A percentile compares a stretch with the other conserved stretches of the same genome.
phyloP scores from a whole-genome alignment of 768 basidiomycete genomes.

The Mycena belliarum region DNA sequence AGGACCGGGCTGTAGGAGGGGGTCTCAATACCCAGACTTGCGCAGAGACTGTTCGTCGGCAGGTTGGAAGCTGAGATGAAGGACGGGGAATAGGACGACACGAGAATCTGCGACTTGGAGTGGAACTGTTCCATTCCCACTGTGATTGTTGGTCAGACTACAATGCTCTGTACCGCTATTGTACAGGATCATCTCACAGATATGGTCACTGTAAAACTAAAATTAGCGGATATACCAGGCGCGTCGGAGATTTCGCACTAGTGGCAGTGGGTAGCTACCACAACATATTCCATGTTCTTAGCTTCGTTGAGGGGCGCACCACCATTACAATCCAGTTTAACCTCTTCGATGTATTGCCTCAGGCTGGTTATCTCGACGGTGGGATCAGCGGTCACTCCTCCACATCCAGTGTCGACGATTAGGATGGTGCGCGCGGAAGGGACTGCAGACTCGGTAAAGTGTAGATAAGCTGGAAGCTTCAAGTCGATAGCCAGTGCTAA shows the following conservation, averaged over 20 bases:
- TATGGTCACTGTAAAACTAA: too few relatives aligned
- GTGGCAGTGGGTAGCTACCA: conserved; percentile 55
- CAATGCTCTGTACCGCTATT: too few relatives aligned
- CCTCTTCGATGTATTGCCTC: conserved; percentile 51
- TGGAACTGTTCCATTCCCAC: conserved; percentile 52
- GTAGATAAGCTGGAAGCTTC: too few relatives aligned
- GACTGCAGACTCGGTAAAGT: conserved; percentile 17
- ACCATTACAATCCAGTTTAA: conserved; percentile 42
- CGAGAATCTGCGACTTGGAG: conserved; percentile 46
- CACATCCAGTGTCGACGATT: conserved; percentile 57
- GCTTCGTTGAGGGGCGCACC: conserved; percentile 44
- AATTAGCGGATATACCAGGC: too few relatives aligned
- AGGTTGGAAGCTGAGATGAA: conserved; percentile 45
- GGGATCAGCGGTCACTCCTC: conserved; percentile 44
- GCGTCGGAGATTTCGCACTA: too few relatives aligned
- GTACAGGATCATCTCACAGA: conserved; percentile 41
- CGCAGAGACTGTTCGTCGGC: conserved; percentile 48
- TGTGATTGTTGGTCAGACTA: conserved; percentile 16
- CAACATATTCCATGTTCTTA: conserved; percentile 43
- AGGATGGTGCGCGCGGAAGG: conserved; percentile 42
- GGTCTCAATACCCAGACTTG: conserved; percentile 37
- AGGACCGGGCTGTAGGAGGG: conserved; percentile 49
- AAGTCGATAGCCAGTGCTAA: too few relatives aligned
- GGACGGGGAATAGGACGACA: conserved; percentile 45
- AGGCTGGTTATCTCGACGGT: conserved; percentile 43